Conservation (phyloP, 345 rosid genomes). For the Hibiscus trionum region DNA sequence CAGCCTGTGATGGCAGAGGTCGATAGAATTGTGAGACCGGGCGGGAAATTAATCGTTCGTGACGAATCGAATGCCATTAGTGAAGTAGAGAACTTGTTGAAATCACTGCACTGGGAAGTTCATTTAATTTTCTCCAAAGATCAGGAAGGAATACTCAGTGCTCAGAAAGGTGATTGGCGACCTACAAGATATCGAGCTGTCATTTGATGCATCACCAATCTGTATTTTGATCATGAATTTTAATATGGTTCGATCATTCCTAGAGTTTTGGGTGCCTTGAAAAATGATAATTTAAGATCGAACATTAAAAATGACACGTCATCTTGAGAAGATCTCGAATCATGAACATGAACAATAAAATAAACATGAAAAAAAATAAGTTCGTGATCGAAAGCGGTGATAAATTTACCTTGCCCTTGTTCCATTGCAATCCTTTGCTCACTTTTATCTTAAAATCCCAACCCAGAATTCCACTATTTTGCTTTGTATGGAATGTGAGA, state of each 20-base stretch:
- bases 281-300: too few relatives aligned
- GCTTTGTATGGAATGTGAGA: neutral
- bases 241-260: neutral
- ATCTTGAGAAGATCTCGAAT: too few relatives aligned
- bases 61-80: constrained; percentile 53
- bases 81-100: constrained; percentile 70
- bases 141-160: constrained; percentile 76
- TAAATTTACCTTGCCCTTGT: too few relatives aligned
- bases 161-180: constrained; percentile 89
- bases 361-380: too few relatives aligned
- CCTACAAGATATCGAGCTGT: constrained; percentile 41
- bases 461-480: neutral
- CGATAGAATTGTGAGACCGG: constrained; percentile 86
- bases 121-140: constrained; percentile 63
- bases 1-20: constrained; percentile 79
- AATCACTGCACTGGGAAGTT: constrained; percentile 80
- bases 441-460: neutral
- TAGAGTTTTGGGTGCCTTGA: neutral
- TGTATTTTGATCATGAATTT: neutral
- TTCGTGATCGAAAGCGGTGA: too few relatives aligned
- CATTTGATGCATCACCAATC: neutral
- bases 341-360: too few relatives aligned
- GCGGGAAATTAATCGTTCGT: constrained; percentile 75
- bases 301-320: too few relatives aligned
- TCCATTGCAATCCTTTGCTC: too few relatives aligned